phyloP scores from a whole-genome alignment of 257 asterid species.

The Solanum appendiculatum region DNA sequence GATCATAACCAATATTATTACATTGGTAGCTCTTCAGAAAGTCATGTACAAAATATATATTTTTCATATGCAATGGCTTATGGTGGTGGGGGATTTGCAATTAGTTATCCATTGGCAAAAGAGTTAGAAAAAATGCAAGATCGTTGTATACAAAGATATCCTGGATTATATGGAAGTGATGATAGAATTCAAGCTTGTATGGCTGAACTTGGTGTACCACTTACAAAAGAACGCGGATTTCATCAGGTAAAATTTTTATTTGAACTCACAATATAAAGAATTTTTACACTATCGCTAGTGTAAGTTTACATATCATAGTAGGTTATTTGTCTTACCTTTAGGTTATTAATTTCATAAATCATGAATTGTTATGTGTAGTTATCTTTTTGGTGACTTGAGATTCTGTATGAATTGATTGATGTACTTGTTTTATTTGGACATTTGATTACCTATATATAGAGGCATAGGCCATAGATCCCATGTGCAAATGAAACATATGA shows the following conservation, averaged over 20 bases:
- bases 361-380: neutral
- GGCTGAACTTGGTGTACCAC: constrained; percentile 77
- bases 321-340: neutral
- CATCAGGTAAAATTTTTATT: constrained; percentile 41
- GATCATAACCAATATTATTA: constrained; percentile 56
- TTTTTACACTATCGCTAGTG: fast-evolving
- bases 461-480: neutral
- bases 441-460: neutral
- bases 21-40: constrained; percentile 57
- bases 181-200: constrained; percentile 72
- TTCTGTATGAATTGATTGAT: neutral
- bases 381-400: neutral
- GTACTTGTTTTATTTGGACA: neutral
- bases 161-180: constrained; percentile 64
- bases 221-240: constrained; percentile 65
- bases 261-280: neutral
- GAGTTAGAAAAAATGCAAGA: constrained; percentile 63
- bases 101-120: constrained; percentile 55
- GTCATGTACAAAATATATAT: constrained; percentile 58
- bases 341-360: neutral
- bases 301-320: neutral
- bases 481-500: neutral
- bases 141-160: constrained; percentile 51
- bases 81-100: constrained; percentile 73
- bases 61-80: constrained; percentile 68